Conservation (phyloP, 139 green algal species). For the Chlorella sp. region DNA sequence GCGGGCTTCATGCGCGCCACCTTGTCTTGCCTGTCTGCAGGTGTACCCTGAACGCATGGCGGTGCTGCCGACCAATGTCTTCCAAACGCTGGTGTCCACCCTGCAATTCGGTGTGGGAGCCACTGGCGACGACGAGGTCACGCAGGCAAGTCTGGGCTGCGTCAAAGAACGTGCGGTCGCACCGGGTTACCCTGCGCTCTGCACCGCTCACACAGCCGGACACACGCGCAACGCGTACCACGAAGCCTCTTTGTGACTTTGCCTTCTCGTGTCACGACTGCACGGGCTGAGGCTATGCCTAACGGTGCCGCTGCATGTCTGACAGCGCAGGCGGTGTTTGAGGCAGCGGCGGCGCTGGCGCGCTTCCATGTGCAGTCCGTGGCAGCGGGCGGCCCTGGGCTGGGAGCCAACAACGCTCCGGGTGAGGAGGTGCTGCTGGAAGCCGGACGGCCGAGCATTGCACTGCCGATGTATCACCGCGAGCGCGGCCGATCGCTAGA, state of each 20-base stretch:
- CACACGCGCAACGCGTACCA: too few relatives aligned
- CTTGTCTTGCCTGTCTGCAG: not conserved
- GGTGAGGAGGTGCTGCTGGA: not conserved
- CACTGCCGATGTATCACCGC: too few relatives aligned
- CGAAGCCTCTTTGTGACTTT: too few relatives aligned
- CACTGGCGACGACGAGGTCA: constrained; percentile 38
- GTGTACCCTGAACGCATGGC: constrained; percentile 77
- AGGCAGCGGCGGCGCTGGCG: constrained; percentile 56
- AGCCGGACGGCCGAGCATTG: too few relatives aligned
- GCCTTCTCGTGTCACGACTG: too few relatives aligned
- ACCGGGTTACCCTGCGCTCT: too few relatives aligned
- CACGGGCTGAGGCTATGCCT: too few relatives aligned
- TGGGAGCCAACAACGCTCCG: constrained; percentile 23
- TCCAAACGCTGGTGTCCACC: constrained; percentile 64
- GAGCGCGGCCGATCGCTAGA: too few relatives aligned
- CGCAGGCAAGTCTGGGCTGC: constrained; percentile 10
- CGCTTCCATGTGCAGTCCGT: constrained; percentile 53
- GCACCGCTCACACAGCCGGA: too few relatives aligned
- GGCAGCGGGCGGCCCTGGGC: constrained; percentile 9
- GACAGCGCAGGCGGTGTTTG: constrained; percentile 52
- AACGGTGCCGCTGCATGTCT: too few relatives aligned
- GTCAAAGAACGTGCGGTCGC: too few relatives aligned
- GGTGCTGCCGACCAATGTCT: constrained; percentile 55
- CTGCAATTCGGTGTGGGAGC: constrained; percentile 69
- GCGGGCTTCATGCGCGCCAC: too few relatives aligned